phyloP scores from a whole-genome alignment of 1,284 basidiomycete species.

The Microbotryum scabiosae region DNA sequence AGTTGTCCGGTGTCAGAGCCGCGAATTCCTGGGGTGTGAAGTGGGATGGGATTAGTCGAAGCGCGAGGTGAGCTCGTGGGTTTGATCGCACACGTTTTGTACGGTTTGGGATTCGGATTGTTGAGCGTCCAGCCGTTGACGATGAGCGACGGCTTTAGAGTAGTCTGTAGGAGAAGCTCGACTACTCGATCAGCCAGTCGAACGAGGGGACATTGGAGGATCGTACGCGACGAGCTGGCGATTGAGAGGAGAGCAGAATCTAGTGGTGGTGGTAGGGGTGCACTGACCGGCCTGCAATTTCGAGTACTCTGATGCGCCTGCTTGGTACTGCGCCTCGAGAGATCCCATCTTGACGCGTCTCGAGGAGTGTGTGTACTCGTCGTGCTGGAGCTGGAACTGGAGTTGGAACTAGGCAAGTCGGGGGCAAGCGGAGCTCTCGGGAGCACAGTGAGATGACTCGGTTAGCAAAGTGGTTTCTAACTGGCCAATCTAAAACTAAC shows the following conservation, averaged over 20 bases:
- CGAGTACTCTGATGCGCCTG: conserved; percentile 62
- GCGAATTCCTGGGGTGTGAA: conserved; percentile 61
- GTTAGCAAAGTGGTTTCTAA: neutral
- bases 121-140: conserved; percentile 78
- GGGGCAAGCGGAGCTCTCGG: too few relatives aligned
- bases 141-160: conserved; percentile 60
- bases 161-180: conserved; percentile 48
- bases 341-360: neutral
- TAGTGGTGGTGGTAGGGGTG: neutral
- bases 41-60: neutral
- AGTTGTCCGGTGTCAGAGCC: conserved; percentile 64
- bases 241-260: neutral
- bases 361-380: too few relatives aligned
- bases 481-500: too few relatives aligned
- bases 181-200: neutral
- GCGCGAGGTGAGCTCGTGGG: neutral
- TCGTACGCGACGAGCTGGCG: neutral
- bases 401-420: too few relatives aligned
- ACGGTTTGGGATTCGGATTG: conserved; percentile 86
- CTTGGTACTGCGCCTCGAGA: conserved; percentile 54
- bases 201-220: neutral
- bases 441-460: too few relatives aligned
- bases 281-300: conserved; percentile 57
- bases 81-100: conserved; percentile 55
- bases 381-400: too few relatives aligned